Conservation (phyloP, 1,284 basidiomycete species). For the Fomes fomentarius region DNA sequence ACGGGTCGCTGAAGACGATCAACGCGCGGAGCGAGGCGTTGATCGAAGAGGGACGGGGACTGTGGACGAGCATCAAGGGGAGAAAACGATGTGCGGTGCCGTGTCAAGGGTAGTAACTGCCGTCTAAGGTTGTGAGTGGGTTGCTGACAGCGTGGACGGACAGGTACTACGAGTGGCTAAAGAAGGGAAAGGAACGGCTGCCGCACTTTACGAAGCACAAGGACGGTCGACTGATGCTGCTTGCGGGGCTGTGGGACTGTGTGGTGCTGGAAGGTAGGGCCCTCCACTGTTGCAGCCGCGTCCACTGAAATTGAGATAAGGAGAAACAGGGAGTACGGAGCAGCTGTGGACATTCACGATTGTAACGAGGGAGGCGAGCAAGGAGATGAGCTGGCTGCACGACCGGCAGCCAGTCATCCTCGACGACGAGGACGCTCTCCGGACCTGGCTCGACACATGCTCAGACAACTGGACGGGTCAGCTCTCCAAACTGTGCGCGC, state of each 20-base stretch:
- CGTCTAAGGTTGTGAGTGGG: neutral
- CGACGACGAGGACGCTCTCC: conserved; percentile 59
- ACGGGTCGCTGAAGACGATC: conserved; percentile 77
- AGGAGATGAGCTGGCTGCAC: conserved; percentile 79
- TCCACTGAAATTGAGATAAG: neutral
- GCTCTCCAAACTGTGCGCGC: conserved; percentile 66
- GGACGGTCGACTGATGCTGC: conserved; percentile 73
- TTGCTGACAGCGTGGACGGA: conserved; percentile 12
- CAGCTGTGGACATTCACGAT: conserved; percentile 87
- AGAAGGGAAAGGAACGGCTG: conserved; percentile 75
- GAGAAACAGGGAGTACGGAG: conserved; percentile 49
- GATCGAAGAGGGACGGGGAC: conserved; percentile 63
- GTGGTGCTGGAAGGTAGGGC: conserved; percentile 62
- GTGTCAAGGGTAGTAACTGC: conserved; percentile 72
- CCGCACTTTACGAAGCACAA: conserved; percentile 82
- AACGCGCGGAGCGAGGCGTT: conserved; percentile 90
- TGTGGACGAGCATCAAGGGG: conserved; percentile 84
- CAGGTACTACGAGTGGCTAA: conserved; percentile 93
- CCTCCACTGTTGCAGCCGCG: conserved; percentile 11
- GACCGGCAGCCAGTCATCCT: conserved; percentile 94
- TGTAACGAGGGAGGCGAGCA: conserved; percentile 80
- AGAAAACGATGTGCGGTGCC: conserved; percentile 80
- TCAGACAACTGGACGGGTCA: conserved; percentile 63
- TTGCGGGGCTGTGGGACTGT: conserved; percentile 89
- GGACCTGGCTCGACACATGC: conserved; percentile 81